These are phyloP conservation scores for Glebionis coronaria DNA, from an alignment of 129 eudicot genomes.

Conservation along the genomic window DNA sequence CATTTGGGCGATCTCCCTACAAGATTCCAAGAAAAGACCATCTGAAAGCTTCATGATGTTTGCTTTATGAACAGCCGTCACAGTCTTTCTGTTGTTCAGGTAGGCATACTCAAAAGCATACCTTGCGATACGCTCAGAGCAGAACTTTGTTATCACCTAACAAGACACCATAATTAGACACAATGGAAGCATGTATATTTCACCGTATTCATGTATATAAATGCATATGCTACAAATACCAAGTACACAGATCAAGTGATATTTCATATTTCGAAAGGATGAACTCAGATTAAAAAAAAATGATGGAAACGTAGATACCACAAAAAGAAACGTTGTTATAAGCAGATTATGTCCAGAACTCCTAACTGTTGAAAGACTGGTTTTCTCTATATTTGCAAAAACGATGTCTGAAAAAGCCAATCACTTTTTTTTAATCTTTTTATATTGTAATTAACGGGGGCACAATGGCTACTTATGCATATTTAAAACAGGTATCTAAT, in stretches of 20 bases:
- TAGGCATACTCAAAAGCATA: constrained; percentile 90
- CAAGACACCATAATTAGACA: constrained; percentile 26
- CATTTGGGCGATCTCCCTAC: constrained; percentile 66
- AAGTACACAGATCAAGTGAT: not conserved
- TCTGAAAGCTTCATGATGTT: constrained; percentile 96
- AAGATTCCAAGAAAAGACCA: constrained; percentile 87
- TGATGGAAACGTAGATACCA: no score
- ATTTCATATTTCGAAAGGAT: not conserved
- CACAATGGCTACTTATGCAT: no score
- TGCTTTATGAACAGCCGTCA: constrained; percentile 93
- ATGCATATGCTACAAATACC: constrained; percentile 2
- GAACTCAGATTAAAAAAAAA: no score
- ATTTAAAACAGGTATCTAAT: no score
- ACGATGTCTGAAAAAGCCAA: no score
- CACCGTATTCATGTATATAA: not conserved
- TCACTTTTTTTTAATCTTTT: no score
- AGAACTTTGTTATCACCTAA: constrained; percentile 86
- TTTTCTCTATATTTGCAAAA: no score
- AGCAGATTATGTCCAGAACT: no score
- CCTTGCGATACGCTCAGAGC: constrained; percentile 84
- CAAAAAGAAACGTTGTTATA: no score
- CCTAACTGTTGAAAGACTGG: no score
- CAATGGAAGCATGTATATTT: not conserved
- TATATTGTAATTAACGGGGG: no score
- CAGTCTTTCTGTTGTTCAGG: constrained; percentile 82